Percentiles rank a stretch among this genome's conserved stretches.
Evolutionary conservation across 1,139 yeast genomes (phyloP).

Genomic region (Hansenula lynferdii): DNA sequence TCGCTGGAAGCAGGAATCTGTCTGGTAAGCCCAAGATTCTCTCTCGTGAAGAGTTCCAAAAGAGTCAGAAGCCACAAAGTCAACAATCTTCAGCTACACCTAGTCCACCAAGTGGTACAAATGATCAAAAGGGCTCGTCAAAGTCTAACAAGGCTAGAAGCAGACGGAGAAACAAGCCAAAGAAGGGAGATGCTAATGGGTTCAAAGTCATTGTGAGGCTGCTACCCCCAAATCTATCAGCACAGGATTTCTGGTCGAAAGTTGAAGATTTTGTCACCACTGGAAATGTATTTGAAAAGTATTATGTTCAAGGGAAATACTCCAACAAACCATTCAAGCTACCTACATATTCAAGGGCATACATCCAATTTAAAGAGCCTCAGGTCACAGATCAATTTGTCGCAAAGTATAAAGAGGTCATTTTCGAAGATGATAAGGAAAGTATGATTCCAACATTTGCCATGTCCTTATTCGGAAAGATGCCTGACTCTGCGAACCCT

Average conservation of each 20-base stretch:
- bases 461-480: constrained; percentile 10
- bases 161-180: not conserved
- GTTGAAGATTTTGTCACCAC: constrained; percentile 4
- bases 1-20: constrained; percentile 4
- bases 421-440: constrained; percentile 21
- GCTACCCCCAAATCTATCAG: constrained; percentile 19
- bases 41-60: not conserved
- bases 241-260: constrained; percentile 12
- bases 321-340: constrained; percentile 20
- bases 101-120: not conserved
- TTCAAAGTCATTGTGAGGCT: constrained; percentile 18
- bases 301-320: constrained; percentile 21
- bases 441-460: constrained; percentile 12
- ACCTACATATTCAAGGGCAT: constrained; percentile 23
- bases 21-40: not conserved
- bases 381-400: constrained; percentile 12
- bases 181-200: constrained; percentile 2
- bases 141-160: constrained; percentile 1
- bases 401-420: constrained; percentile 2
- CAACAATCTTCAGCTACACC: not conserved
- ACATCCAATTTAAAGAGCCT: constrained; percentile 16
- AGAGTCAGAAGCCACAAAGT: not conserved
- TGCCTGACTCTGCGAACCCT: constrained; percentile 6
- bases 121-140: constrained; percentile 1
- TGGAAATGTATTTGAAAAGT: constrained; percentile 3